phyloP scores from a whole-genome alignment of 257 asterid species.

The Fraxinus quadrangulata region DNA sequence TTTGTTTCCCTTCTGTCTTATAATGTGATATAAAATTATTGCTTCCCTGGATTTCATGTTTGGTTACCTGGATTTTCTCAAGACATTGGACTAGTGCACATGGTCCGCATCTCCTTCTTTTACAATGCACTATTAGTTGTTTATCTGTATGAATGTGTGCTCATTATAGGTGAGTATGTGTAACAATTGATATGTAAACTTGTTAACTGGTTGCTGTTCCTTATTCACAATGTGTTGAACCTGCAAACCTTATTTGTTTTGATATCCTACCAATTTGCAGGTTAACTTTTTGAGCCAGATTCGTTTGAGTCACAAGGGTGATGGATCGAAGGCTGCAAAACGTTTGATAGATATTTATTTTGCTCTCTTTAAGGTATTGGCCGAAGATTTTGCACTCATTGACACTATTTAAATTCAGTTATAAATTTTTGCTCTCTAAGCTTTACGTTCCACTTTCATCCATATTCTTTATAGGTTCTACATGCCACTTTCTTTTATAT shows the following conservation, averaged over 20 bases:
- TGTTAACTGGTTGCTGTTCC: conserved; percentile 1
- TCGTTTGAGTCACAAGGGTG: conserved; percentile 82
- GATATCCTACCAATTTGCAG: conserved; percentile 45
- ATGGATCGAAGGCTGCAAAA: conserved; percentile 93
- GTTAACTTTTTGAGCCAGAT: conserved; percentile 86
- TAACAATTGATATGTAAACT: background rate
- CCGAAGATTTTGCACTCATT: conserved; percentile 13
- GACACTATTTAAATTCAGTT: background rate
- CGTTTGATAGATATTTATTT: conserved; percentile 88
- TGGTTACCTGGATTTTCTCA: background rate
- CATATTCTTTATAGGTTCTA: conserved; percentile 3
- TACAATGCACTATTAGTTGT: background rate
- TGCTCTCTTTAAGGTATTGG: conserved; percentile 87
- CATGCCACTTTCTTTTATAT: conserved; percentile 1
- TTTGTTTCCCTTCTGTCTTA: background rate
- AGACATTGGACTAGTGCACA: background rate
- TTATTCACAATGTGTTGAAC: background rate
- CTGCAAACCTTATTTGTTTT: conserved; percentile 13
- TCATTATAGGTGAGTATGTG: background rate
- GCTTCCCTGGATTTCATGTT: background rate
- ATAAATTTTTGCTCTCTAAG: background rate
- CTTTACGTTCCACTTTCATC: conserved; percentile 5
- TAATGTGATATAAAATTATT: background rate
- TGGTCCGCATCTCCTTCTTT: background rate
- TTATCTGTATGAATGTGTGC: background rate